A percentile compares a stretch with the other conserved stretches of the same genome.
Evolutionary conservation across 179 eudicot genomes (phyloP).

Genomic region (Camellia oleifera): DNA sequence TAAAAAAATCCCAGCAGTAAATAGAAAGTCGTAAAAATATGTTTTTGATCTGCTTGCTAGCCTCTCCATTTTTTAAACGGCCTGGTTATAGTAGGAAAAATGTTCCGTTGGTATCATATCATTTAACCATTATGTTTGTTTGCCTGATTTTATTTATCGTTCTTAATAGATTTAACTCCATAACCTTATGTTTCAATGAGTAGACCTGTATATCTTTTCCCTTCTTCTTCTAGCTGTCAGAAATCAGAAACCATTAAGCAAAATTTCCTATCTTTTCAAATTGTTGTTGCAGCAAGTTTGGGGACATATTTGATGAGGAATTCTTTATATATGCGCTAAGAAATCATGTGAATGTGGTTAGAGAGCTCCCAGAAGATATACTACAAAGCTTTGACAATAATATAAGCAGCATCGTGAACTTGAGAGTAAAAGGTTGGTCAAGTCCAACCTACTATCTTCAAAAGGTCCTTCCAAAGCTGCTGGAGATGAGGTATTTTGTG

Average conservation of each 20-base stretch:
- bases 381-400: constrained; percentile 74
- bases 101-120: background rate
- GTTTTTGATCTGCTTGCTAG: background rate
- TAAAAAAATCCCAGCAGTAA: background rate
- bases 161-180: background rate
- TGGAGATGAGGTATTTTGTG: constrained; percentile 62
- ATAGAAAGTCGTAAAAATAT: background rate
- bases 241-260: background rate
- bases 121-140: background rate
- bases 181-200: background rate
- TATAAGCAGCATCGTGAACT: constrained; percentile 87
- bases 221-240: background rate
- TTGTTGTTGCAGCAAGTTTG: constrained; percentile 71
- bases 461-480: constrained; percentile 85
- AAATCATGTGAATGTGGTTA: constrained; percentile 75
- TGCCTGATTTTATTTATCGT: background rate
- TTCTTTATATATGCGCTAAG: constrained; percentile 86
- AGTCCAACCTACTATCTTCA: constrained; percentile 78
- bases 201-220: constrained; percentile 3
- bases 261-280: background rate
- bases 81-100: background rate
- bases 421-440: constrained; percentile 98
- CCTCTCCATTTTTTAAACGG: background rate
- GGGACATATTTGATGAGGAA: constrained; percentile 94
- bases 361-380: constrained; percentile 78